These are phyloP conservation scores for Hygrocybe punicea DNA, from an alignment of 768 basidiomycete species.

Conservation along the genomic window DNA sequence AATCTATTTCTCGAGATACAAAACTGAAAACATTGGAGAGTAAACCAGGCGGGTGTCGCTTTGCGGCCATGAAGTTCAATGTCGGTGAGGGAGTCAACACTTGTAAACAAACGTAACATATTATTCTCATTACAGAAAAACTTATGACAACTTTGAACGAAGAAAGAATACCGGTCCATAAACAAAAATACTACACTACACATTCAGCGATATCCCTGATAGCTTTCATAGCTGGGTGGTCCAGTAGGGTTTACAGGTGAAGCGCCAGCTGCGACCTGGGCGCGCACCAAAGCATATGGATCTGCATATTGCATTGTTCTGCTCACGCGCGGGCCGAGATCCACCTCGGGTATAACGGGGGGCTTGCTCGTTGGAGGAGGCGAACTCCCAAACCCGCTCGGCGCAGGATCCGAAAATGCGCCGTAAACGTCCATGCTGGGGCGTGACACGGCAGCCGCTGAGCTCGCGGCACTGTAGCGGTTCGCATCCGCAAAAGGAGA, in stretches of 20 bases:
- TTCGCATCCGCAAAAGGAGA: conserved; percentile 57
- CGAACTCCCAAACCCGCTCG: conserved; percentile 61
- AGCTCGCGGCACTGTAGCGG: conserved; percentile 37
- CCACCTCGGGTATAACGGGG: conserved; percentile 40
- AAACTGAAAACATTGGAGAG: conserved; percentile 65
- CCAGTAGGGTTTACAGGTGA: conserved; percentile 25
- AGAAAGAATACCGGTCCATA: conserved; percentile 1
- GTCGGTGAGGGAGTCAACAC: background rate
- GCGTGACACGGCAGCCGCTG: conserved; percentile 37
- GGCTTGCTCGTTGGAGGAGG: conserved; percentile 28
- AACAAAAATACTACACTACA: background rate
- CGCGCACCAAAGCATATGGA: conserved; percentile 79
- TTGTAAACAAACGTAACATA: background rate
- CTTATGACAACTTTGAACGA: background rate
- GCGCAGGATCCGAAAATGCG: conserved; percentile 85
- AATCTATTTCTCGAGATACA: conserved; percentile 66
- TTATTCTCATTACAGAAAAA: background rate
- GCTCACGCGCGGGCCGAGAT: conserved; percentile 60
- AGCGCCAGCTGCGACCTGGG: conserved; percentile 43
- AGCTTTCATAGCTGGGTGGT: conserved; percentile 55
- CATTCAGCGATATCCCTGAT: conserved; percentile 47
- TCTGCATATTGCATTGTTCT: conserved; percentile 93
- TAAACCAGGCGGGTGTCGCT: conserved; percentile 33
- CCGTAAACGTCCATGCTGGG: conserved; percentile 86
- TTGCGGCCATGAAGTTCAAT: background rate